A percentile compares a stretch with the other conserved stretches of the same genome.
Conservation (phyloP, 305 asterid species). For the Fraxinus nigra region DNA sequence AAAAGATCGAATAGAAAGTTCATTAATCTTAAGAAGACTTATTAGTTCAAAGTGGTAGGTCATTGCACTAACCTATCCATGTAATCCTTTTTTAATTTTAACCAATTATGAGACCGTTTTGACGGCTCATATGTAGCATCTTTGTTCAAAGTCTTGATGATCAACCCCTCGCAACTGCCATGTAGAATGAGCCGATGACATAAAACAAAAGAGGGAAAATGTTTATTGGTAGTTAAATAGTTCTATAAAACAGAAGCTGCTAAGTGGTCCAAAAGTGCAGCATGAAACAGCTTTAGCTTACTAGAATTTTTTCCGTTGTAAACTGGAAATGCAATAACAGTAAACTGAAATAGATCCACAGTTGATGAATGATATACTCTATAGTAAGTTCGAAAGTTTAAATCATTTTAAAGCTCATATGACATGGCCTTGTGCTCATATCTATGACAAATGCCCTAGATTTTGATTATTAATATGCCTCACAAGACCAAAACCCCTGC, state of each 20-base stretch:
- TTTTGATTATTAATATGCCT: neutral
- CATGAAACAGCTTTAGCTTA: conserved; percentile 4
- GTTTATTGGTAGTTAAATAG: conserved; percentile 7
- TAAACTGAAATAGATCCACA: conserved; percentile 10
- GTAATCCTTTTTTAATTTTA: conserved; percentile 87
- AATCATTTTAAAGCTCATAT: neutral
- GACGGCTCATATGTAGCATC: conserved; percentile 98
- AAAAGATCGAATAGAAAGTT: conserved; percentile 16
- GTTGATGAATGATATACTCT: neutral
- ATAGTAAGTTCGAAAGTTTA: neutral
- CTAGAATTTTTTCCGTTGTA: neutral
- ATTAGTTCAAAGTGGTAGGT: conserved; percentile 14
- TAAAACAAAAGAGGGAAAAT: conserved; percentile 5
- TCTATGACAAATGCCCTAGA: neutral
- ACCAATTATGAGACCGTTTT: conserved; percentile 86
- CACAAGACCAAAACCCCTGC: neutral
- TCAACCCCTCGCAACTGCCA: conserved; percentile 85
- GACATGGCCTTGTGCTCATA: neutral
- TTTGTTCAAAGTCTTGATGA: conserved; percentile 82
- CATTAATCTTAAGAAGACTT: conserved; percentile 19
- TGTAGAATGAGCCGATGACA: conserved; percentile 16
- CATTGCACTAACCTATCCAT: conserved; percentile 65
- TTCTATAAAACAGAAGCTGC: neutral
- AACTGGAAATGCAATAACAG: neutral
- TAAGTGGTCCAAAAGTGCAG: neutral